Evolutionary conservation across 75 land plant genomes (phyloP).

Genomic region (Sequoia sempervirens): DNA sequence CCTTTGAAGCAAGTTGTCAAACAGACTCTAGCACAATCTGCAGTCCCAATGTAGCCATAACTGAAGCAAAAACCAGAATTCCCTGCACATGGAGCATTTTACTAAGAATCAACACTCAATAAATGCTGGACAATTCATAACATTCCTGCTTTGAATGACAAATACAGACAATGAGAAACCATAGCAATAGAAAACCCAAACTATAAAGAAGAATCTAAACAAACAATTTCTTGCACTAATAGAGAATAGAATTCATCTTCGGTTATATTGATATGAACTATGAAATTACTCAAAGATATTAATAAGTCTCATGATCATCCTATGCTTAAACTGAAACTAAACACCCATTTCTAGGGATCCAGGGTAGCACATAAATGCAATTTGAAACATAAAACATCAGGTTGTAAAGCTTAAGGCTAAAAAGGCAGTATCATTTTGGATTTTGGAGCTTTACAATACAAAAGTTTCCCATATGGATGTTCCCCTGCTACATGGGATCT

Average conservation of each 20-base stretch:
- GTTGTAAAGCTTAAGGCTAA: background rate
- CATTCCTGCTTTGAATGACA: background rate
- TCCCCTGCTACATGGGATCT: background rate
- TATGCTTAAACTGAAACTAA: background rate
- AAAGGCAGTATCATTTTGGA: background rate
- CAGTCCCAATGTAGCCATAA: constrained; percentile 92
- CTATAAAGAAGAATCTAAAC: background rate
- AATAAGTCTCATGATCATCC: background rate
- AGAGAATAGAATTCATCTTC: background rate
- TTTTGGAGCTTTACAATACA: background rate
- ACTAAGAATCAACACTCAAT: background rate
- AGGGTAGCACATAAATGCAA: background rate
- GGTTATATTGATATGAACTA: background rate
- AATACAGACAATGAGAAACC: background rate
- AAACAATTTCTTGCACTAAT: background rate
- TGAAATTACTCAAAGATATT: background rate
- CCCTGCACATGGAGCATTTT: constrained; percentile 50
- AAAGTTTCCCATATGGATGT: background rate
- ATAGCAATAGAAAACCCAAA: background rate
- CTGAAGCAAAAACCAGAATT: constrained; percentile 93
- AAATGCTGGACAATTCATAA: background rate
- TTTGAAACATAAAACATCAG: background rate
- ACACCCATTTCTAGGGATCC: background rate
- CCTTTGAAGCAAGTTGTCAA: constrained; percentile 43
- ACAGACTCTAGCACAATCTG: constrained; percentile 76